Percentiles rank a stretch among this genome's conserved stretches.
Evolutionary conservation across 441 rosid genomes (phyloP).

Genomic region (Corymbia citriodora): DNA sequence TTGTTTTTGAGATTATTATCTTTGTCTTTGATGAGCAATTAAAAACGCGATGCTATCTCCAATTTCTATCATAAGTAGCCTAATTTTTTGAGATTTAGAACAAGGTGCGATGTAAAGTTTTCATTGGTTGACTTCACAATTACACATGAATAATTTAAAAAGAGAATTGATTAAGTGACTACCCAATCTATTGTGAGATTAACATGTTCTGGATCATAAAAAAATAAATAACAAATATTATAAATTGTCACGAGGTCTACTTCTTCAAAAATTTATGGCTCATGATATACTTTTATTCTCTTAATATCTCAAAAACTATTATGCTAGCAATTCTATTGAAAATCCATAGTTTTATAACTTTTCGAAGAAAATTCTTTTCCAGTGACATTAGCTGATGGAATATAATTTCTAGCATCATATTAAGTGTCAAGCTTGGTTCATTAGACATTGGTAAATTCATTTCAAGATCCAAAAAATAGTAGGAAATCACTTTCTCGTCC

Average conservation of each 20-base stretch:
- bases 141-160: not conserved
- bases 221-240: too few relatives aligned
- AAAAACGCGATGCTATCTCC: not conserved
- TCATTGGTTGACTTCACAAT: not conserved
- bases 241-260: too few relatives aligned
- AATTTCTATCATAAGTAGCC: not conserved
- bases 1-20: not conserved
- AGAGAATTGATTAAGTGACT: not conserved
- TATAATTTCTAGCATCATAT: not conserved
- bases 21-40: not conserved
- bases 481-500: accelerated
- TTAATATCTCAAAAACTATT: accelerated
- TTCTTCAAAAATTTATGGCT: accelerated
- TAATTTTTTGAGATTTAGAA: not conserved
- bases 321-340: not conserved
- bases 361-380: not conserved
- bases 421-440: not conserved
- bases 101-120: not conserved
- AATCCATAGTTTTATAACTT: not conserved
- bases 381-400: not conserved
- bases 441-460: not conserved
- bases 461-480: not conserved
- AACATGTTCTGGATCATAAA: accelerated
- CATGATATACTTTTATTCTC: accelerated
- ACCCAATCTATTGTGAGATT: not conserved